Conservation (phyloP, 768 basidiomycete genomes). For the Tremella yokohamensis region DNA sequence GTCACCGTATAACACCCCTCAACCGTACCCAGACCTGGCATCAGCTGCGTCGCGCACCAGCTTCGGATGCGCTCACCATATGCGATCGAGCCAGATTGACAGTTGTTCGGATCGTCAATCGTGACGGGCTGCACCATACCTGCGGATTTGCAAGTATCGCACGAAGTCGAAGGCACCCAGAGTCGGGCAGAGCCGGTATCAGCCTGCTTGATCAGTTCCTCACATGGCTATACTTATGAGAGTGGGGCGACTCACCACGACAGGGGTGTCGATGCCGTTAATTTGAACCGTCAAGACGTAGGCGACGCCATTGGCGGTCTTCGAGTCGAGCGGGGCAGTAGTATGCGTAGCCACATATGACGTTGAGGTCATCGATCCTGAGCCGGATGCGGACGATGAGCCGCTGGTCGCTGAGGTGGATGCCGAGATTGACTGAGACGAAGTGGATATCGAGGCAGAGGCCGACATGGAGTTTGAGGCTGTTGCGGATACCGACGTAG, state of each 20-base stretch:
- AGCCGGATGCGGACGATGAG: background rate
- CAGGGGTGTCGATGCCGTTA: background rate
- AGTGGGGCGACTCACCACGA: background rate
- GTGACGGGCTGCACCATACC: slow-evolving; percentile 6
- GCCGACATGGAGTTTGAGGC: no score
- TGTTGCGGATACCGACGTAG: background rate
- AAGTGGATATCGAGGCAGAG: no score
- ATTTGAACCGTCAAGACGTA: slow-evolving; percentile 1
- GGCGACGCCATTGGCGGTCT: background rate
- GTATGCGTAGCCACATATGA: background rate
- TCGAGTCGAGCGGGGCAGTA: slow-evolving; percentile 2
- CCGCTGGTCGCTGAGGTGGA: background rate
- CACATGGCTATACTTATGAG: background rate
- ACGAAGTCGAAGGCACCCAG: slow-evolving; percentile 2
- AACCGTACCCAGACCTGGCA: background rate
- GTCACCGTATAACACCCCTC: background rate
- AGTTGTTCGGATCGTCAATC: background rate
- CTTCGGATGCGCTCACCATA: background rate
- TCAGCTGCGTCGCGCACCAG: background rate
- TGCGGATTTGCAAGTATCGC: background rate
- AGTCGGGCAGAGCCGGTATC: slow-evolving; percentile 8
- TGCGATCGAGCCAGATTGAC: background rate
- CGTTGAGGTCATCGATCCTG: background rate
- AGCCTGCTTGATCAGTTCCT: background rate
- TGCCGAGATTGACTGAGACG: background rate